Percentiles rank a stretch among this genome's conserved stretches.
Evolutionary conservation across 495 filamentous ascomycete genomes (phyloP).

Genomic region (Podospora comata): DNA sequence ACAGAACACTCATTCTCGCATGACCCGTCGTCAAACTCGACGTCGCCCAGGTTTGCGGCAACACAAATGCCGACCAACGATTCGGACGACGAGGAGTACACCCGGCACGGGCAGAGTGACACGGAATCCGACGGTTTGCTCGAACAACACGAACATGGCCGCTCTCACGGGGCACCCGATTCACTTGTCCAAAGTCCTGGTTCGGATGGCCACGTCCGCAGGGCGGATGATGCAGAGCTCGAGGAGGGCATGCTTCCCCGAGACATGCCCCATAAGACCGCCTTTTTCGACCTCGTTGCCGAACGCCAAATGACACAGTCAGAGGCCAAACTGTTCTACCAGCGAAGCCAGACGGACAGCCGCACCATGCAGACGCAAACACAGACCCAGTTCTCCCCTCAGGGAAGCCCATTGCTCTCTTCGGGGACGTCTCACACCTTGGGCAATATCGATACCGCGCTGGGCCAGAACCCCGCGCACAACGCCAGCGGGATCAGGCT

Average conservation of each 20-base stretch:
- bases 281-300: conserved; percentile 79
- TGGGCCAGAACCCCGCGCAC: conserved; percentile 9
- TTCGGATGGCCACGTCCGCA: conserved; percentile 19
- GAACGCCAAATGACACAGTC: conserved; percentile 88
- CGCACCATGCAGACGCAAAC: conserved; percentile 45
- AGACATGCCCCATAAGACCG: conserved; percentile 74
- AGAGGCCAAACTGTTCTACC: conserved; percentile 93
- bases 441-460: conserved; percentile 25
- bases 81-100: conserved; percentile 36
- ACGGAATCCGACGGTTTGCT: conserved; percentile 30
- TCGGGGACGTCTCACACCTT: conserved; percentile 32
- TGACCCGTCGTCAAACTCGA: conserved; percentile 31
- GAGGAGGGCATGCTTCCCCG: conserved; percentile 63
- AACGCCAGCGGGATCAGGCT: conserved; percentile 17
- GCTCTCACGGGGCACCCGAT: not conserved
- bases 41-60: conserved; percentile 27
- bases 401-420: conserved; percentile 51
- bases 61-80: conserved; percentile 27
- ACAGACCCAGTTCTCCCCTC: conserved; percentile 29
- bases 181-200: conserved; percentile 7
- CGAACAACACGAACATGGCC: conserved; percentile 15
- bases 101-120: conserved; percentile 25
- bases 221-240: conserved; percentile 19
- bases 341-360: conserved; percentile 70
- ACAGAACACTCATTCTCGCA: conserved; percentile 23